These are phyloP conservation scores for Aspergillus haitiensis DNA, from an alignment of 495 filamentous ascomycete genomes.

Conservation along the genomic window DNA sequence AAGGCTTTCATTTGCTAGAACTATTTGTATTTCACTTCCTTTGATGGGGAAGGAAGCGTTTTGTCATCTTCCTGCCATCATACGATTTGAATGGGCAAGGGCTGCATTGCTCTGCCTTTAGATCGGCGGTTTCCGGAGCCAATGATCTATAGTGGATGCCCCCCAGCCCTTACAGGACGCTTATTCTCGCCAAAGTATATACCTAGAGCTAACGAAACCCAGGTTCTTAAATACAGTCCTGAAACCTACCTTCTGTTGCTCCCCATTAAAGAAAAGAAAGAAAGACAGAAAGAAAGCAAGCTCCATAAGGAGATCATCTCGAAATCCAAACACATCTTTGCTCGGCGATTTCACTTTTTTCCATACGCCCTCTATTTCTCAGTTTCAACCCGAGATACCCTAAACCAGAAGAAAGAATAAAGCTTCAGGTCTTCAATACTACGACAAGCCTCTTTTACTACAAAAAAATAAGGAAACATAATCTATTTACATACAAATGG, in stretches of 20 bases:
- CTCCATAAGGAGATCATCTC: too few species aligned
- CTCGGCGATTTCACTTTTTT: too few species aligned
- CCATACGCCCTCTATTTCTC: too few species aligned
- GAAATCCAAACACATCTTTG: too few species aligned
- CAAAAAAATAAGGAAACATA: conserved; percentile 3
- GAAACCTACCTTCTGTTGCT: too few species aligned
- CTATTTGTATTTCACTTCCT: neutral
- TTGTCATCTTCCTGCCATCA: conserved; percentile 2
- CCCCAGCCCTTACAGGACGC: conserved; percentile 3
- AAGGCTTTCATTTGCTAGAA: neutral
- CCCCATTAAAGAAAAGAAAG: too few species aligned
- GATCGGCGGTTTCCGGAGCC: conserved; percentile 17
- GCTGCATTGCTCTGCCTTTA: neutral
- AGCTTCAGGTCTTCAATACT: too few species aligned
- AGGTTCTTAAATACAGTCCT: neutral
- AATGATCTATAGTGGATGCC: neutral
- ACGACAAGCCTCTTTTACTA: neutral
- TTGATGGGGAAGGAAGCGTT: neutral
- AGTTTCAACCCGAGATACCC: too few species aligned
- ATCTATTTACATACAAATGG: conserved; percentile 23
- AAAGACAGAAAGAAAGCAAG: too few species aligned
- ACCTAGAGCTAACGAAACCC: neutral
- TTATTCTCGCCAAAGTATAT: neutral
- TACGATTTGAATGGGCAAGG: conserved; percentile 1
- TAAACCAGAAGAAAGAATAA: too few species aligned